A percentile compares a stretch with the other conserved stretches of the same genome.
Conservation (phyloP, 192 early-diverging fungal genomes). For the Umbelopsis isabellina region DNA sequence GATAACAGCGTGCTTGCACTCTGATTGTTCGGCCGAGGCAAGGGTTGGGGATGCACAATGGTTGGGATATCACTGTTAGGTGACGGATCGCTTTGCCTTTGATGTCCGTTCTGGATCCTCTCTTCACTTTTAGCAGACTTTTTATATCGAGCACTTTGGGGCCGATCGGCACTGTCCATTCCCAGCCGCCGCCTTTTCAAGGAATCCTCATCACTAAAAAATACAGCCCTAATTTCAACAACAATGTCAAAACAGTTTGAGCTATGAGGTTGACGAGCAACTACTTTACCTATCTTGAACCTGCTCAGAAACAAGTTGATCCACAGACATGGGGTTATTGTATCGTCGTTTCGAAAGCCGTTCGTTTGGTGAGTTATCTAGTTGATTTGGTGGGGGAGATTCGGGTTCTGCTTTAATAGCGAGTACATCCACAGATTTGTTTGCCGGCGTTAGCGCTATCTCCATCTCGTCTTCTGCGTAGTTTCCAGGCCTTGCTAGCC, state of each 20-base stretch:
- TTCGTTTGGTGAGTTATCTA: background rate
- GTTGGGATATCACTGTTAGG: conserved; percentile 21
- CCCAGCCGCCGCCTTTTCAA: conserved; percentile 25
- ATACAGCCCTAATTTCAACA: no score
- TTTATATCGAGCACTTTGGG: background rate
- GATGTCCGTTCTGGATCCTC: conserved; percentile 15
- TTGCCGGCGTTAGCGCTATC: background rate
- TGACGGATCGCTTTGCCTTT: background rate
- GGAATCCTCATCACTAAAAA: conserved; percentile 23
- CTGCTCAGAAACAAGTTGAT: conserved; percentile 41
- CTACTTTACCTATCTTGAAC: conserved; percentile 24
- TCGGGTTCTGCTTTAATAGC: conserved; percentile 27
- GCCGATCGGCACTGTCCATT: background rate
- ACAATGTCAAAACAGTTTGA: conserved; percentile 14
- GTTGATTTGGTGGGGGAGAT: conserved; percentile 23
- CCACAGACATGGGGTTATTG: conserved; percentile 18
- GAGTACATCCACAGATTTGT: background rate
- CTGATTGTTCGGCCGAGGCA: background rate
- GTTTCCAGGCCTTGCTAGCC: conserved; percentile 13
- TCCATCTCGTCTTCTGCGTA: background rate
- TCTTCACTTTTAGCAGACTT: conserved; percentile 14
- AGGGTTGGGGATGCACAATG: background rate
- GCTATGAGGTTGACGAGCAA: background rate
- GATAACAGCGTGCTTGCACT: conserved; percentile 17
- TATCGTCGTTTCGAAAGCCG: background rate